Conservation (phyloP, 306 rosid species). For the Acacia acuminata region DNA sequence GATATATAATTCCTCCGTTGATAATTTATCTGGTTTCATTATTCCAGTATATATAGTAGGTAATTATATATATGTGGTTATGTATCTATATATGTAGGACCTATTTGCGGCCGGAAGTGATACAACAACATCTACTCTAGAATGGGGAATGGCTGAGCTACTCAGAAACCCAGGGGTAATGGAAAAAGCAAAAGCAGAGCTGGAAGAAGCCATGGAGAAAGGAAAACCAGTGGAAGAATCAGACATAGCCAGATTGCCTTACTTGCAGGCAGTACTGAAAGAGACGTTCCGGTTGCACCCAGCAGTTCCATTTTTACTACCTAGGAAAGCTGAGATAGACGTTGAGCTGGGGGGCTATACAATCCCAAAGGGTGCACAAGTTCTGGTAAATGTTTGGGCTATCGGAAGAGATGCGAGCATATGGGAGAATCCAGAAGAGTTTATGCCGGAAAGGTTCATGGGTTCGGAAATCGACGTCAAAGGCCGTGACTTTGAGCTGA, state of each 20-base stretch:
- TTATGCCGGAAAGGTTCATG: conserved; percentile 36
- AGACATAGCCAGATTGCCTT: conserved; percentile 39
- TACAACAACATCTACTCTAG: conserved; percentile 34
- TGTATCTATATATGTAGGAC: conserved; percentile 18
- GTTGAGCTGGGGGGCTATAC: conserved; percentile 35
- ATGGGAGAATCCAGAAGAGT: conserved; percentile 40
- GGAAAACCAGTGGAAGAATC: conserved; percentile 46
- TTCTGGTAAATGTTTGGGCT: conserved; percentile 48
- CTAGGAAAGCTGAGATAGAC: conserved; percentile 36
- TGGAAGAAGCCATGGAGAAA: conserved; percentile 38
- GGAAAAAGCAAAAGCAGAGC: conserved; percentile 42
- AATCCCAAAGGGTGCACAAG: conserved; percentile 44
- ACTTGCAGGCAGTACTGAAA: conserved; percentile 40
- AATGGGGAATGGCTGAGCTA: conserved; percentile 56
- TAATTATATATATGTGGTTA: not conserved
- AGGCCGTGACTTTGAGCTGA: conserved; percentile 42
- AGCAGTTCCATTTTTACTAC: conserved; percentile 35
- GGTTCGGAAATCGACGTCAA: conserved; percentile 29
- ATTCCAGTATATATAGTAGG: too few relatives aligned
- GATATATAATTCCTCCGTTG: not conserved
- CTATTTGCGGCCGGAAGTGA: conserved; percentile 47
- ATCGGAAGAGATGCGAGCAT: not conserved
- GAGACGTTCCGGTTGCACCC: not conserved
- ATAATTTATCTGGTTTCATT: not conserved
- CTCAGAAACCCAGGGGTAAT: conserved; percentile 38